Evolutionary conservation across 306 rosid genomes (phyloP).

Genomic region (Cicer chorassanicum): DNA sequence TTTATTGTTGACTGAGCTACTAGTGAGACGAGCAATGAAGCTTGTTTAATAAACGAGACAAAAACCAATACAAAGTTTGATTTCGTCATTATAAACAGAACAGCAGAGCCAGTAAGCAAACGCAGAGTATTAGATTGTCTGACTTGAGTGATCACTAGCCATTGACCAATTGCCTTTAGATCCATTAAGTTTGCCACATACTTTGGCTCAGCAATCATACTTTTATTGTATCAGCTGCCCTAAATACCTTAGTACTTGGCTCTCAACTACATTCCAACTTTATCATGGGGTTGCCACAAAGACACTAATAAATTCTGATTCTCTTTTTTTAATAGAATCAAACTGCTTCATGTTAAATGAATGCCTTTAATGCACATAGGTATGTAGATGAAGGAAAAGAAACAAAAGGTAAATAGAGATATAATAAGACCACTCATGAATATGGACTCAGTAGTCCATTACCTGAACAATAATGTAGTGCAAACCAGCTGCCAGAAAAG

Average conservation of each 20-base stretch:
- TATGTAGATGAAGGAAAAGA: slow-evolving; percentile 9
- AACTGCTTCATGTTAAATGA: slow-evolving; percentile 13
- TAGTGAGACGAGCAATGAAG: background rate
- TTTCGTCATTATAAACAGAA: slow-evolving; percentile 28
- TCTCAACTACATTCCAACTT: slow-evolving; percentile 39
- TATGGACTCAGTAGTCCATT: slow-evolving; percentile 42
- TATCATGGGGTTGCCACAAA: background rate
- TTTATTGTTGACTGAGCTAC: slow-evolving; percentile 26
- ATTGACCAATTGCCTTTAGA: slow-evolving; percentile 38
- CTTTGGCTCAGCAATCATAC: slow-evolving; percentile 13
- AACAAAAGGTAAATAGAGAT: slow-evolving; percentile 39
- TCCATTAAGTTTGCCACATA: slow-evolving; percentile 40
- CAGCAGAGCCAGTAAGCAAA: slow-evolving; percentile 11
- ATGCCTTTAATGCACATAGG: slow-evolving; percentile 21
- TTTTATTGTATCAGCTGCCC: slow-evolving; percentile 20
- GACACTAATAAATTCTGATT: background rate
- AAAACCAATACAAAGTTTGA: slow-evolving; percentile 35
- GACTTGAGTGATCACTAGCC: slow-evolving; percentile 30
- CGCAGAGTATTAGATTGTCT: background rate
- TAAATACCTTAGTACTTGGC: slow-evolving; percentile 25
- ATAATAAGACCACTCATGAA: slow-evolving; percentile 20
- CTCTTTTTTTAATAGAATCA: background rate
- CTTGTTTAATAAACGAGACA: slow-evolving; percentile 11
- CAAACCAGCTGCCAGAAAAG: slow-evolving; percentile 73
- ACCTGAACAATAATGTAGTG: slow-evolving; percentile 81